A percentile compares a stretch with the other conserved stretches of the same genome.
Conservation (phyloP, 306 rosid species). For the Psophocarpus tetragonolobus region DNA sequence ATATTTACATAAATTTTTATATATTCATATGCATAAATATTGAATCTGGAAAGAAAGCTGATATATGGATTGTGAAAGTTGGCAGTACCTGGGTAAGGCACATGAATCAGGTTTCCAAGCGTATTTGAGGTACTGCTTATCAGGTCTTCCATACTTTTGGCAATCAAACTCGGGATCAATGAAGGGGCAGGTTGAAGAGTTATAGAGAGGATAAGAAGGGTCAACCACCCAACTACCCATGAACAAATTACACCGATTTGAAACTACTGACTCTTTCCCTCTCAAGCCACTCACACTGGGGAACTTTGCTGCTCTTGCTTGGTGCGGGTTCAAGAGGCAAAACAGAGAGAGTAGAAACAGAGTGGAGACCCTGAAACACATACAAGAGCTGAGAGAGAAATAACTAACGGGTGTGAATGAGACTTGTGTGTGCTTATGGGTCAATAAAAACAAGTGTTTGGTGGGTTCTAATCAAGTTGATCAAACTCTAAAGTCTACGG, state of each 20-base stretch:
- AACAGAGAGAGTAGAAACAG: slow-evolving; percentile 38
- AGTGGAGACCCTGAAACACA: slow-evolving; percentile 52
- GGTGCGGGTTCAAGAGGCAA: slow-evolving; percentile 32
- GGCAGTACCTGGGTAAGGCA: slow-evolving; percentile 65
- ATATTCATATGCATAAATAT: background rate
- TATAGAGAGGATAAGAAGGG: slow-evolving; percentile 71
- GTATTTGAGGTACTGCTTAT: slow-evolving; percentile 78
- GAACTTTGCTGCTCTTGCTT: slow-evolving; percentile 45
- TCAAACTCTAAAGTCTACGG: too few species aligned
- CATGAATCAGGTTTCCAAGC: slow-evolving; percentile 90
- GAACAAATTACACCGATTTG: slow-evolving; percentile 65
- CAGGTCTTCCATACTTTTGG: slow-evolving; percentile 81
- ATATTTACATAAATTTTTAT: background rate
- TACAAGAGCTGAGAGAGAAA: slow-evolving; percentile 35
- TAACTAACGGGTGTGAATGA: slow-evolving; percentile 4
- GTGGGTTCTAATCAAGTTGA: too few species aligned
- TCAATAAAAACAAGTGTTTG: background rate
- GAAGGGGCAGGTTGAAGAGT: slow-evolving; percentile 73
- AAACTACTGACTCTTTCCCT: slow-evolving; percentile 44
- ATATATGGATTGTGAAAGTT: background rate
- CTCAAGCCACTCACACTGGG: slow-evolving; percentile 46
- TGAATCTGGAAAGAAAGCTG: background rate
- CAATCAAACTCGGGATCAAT: slow-evolving; percentile 87
- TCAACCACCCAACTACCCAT: slow-evolving; percentile 80
- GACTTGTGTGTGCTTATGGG: slow-evolving; percentile 31